Percentiles rank a stretch among this genome's conserved stretches.
These are phyloP conservation scores for Yarrowia hollandica DNA, from an alignment of 805 yeast genomes.

Conservation along the genomic window DNA sequence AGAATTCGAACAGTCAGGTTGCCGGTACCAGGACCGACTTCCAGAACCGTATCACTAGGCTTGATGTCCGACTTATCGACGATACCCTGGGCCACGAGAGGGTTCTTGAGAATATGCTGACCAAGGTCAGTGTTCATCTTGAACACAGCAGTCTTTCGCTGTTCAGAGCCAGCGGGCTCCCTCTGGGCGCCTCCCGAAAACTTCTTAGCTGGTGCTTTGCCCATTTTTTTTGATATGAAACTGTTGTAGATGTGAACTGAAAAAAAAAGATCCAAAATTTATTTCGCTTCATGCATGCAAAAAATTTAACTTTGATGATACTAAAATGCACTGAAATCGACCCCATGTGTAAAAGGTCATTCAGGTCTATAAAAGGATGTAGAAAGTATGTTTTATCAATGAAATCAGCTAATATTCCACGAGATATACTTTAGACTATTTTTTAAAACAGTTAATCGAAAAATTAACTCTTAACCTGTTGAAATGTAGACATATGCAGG, in stretches of 20 bases:
- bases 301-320: not conserved
- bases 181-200: conserved; percentile 27
- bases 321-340: too few relatives aligned
- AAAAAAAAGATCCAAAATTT: conserved; percentile 20
- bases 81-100: conserved; percentile 95
- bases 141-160: conserved; percentile 57
- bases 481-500: not conserved
- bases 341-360: too few relatives aligned
- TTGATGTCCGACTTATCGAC: conserved; percentile 93
- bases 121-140: conserved; percentile 96
- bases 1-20: conserved; percentile 89
- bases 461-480: conserved; percentile 4
- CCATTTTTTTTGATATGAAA: not conserved
- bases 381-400: too few relatives aligned
- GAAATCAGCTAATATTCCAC: too few relatives aligned
- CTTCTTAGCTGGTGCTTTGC: conserved; percentile 29
- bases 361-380: too few relatives aligned
- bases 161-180: conserved; percentile 30
- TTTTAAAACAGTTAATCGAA: too few relatives aligned
- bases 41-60: conserved; percentile 90
- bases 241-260: not conserved
- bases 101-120: conserved; percentile 95
- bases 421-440: too few relatives aligned
- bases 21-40: conserved; percentile 99
- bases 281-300: conserved; percentile 21